Evolutionary conservation across 129 eudicot species (phyloP).

Genomic region (Erigeron canadensis): DNA sequence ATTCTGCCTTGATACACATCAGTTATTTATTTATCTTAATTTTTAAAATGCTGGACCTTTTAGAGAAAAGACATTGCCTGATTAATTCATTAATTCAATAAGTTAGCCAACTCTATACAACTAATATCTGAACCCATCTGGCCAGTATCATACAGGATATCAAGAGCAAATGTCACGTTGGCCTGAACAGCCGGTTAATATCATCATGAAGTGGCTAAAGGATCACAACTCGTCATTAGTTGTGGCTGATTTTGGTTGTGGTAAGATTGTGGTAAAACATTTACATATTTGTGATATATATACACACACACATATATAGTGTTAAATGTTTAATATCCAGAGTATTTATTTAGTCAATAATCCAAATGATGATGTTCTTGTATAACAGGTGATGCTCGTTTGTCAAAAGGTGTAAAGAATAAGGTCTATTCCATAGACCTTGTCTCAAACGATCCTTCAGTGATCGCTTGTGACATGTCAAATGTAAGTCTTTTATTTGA

Average conservation of each 20-base stretch:
- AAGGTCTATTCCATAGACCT: slow-evolving; percentile 92
- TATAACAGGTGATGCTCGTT: slow-evolving; percentile 83
- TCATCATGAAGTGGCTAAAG: slow-evolving; percentile 82
- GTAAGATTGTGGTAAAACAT: slow-evolving; percentile 40
- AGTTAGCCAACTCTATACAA: background rate
- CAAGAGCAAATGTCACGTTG: slow-evolving; percentile 98
- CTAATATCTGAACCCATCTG: slow-evolving; percentile 29
- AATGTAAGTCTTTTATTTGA: slow-evolving; percentile 42
- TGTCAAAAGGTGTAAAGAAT: slow-evolving; percentile 72
- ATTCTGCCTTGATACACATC: too few species aligned
- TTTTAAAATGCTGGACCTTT: background rate
- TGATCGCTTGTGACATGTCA: slow-evolving; percentile 94
- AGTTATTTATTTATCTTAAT: background rate
- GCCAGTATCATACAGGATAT: slow-evolving; percentile 97
- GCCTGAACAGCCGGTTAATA: slow-evolving; percentile 90
- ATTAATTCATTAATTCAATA: too few species aligned
- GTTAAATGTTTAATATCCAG: slow-evolving; percentile 10
- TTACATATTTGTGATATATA: background rate
- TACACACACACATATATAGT: too few species aligned
- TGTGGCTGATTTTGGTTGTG: slow-evolving; percentile 97
- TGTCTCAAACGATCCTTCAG: slow-evolving; percentile 80
- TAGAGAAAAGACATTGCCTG: background rate
- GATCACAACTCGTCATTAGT: slow-evolving; percentile 68
- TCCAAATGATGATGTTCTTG: slow-evolving; percentile 7
- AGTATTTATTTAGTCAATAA: slow-evolving; percentile 4